Conservation (phyloP, 1,284 basidiomycete species). For the Austroboletus olivaceoglutinosus region DNA sequence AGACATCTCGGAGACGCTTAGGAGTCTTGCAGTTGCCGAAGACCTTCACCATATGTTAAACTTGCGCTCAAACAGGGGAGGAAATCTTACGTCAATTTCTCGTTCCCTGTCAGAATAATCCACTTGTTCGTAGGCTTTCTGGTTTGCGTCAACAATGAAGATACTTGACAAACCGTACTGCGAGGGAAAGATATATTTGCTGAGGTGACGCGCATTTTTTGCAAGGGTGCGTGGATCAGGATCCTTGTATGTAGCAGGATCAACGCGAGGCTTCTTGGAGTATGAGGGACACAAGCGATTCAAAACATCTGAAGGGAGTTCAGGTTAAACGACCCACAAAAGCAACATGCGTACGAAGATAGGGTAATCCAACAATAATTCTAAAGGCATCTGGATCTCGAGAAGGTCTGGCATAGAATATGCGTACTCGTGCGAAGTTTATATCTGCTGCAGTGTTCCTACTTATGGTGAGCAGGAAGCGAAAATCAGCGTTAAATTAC, state of each 20-base stretch:
- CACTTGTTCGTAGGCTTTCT: conserved; percentile 37
- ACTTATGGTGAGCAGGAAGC: conserved; percentile 13
- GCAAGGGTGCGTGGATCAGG: conserved; percentile 45
- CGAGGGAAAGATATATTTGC: conserved; percentile 82
- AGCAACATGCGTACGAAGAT: conserved; percentile 49
- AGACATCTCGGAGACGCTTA: conserved; percentile 56
- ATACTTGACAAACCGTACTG: conserved; percentile 69
- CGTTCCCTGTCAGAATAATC: conserved; percentile 64
- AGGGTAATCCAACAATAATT: conserved; percentile 65
- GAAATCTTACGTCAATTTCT: conserved; percentile 61
- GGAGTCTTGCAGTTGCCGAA: conserved; percentile 66
- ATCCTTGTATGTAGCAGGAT: conserved; percentile 34
- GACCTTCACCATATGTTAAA: conserved; percentile 30
- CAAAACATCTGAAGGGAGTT: conserved; percentile 51
- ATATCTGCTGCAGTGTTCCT: conserved; percentile 56
- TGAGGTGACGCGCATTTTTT: conserved; percentile 57
- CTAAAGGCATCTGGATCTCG: conserved; percentile 44
- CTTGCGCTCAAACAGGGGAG: neutral
- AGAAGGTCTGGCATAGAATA: conserved; percentile 69
- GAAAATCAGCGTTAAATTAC: neutral
- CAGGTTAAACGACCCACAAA: neutral
- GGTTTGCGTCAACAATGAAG: conserved; percentile 36
- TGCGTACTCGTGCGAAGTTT: conserved; percentile 50
- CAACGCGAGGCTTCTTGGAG: conserved; percentile 25
- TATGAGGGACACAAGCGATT: conserved; percentile 53